Evolutionary conservation across 176 grass and related monocot genomes (phyloP).

Genomic region (Triticum aestivum): DNA sequence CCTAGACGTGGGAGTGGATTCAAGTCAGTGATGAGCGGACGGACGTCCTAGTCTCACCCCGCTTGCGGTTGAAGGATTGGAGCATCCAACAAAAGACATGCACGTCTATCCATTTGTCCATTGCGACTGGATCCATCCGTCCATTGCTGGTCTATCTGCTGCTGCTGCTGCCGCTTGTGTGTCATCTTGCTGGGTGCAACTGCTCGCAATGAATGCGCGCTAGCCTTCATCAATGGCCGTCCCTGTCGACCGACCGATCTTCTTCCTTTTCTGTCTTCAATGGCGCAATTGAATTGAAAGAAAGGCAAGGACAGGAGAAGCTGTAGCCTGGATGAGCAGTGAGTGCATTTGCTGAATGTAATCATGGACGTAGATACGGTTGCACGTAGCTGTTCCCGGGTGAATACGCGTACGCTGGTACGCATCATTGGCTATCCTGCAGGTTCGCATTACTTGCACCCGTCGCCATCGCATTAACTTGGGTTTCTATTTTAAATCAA

Average conservation of each 20-base stretch:
- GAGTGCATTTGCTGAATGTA: background rate
- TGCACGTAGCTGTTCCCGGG: slow-evolving; percentile 23
- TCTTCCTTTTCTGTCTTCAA: background rate
- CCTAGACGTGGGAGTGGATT: background rate
- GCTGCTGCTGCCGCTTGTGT: background rate
- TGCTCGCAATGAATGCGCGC: slow-evolving; percentile 27
- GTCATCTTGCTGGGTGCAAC: slow-evolving; percentile 32
- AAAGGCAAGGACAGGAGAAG: background rate
- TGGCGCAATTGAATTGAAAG: background rate
- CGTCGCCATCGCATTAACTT: no score
- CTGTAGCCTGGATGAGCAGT: background rate
- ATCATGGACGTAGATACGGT: slow-evolving; percentile 22
- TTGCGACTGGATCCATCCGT: no score
- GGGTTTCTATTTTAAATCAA: no score
- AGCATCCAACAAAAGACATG: no score
- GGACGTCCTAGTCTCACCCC: no score
- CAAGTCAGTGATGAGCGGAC: background rate
- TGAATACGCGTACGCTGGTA: background rate
- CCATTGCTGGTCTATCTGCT: background rate
- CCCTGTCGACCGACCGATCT: background rate
- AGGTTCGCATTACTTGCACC: background rate
- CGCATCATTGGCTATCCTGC: background rate
- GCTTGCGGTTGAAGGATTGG: no score
- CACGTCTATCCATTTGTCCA: no score
- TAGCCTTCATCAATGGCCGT: slow-evolving; percentile 24